Base-by-base conservation (phyloP, 2,329 filamentous ascomycete species). In the Balansia obtecta region DNA sequence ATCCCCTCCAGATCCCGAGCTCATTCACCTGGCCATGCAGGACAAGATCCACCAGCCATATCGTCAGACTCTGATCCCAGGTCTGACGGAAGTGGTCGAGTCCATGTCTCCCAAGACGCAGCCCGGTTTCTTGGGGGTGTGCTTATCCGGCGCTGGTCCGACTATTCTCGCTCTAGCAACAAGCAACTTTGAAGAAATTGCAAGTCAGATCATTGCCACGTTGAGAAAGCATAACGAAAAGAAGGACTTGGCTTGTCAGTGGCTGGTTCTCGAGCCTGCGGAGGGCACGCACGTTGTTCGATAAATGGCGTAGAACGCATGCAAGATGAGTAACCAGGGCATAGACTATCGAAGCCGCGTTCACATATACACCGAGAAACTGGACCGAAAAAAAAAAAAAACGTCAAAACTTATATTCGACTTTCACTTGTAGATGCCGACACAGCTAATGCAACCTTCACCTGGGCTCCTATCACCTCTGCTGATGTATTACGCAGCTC, bases 1-100 rank as follows among this genome's bases (percentile, higher is more conserved):
- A 65, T 91, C 86, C 8, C 91, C 93, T 10, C 91, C 90, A 1
- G 86, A 96, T 63, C 85, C 93, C 20, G 85, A 94, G 60, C 85
- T 95, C 68, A 98, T 98, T 65, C 94, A 94, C 71, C 82, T 94
- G 45, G 91, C 90, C 45, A 98, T 98, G 93, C 93, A 97, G 71
- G 93, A 98, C 73, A 95, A 90, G 70, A 82, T 98, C 54, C 93
- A 98, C 71, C 93, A 98, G 69, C 93, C 89, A 42, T 97, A 98
- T 72, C 85, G 93, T 49, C 85, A 93, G 69, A 85, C 79, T 2
- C 79, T 98, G 54, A 95, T 98, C 58, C 93, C 93, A 1, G 93
- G 91, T 0, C 76, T 98, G 51, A 85, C 86, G 15, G 86, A 95
- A 64, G 91, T 98, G 49, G 81, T 98, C 48, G 81, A 88, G 65